phyloP scores from a whole-genome alignment of 2,329 filamentous ascomycete genomes.

The Microcyclospora pomicola region DNA sequence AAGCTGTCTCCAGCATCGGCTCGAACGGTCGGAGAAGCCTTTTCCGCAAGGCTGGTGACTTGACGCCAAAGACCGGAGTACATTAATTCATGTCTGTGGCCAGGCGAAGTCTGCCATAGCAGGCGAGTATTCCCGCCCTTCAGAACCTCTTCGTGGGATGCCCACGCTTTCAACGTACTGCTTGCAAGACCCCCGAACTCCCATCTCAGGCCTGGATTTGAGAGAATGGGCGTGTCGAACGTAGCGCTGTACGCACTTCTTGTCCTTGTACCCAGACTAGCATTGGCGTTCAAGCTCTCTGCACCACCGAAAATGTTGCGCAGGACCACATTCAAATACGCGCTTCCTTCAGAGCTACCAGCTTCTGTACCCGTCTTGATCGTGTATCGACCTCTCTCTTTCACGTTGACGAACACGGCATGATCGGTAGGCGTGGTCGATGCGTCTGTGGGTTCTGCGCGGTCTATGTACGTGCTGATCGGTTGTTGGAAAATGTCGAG shows the following conservation, averaged over 20 bases:
- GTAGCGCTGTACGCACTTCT: constrained; percentile 80
- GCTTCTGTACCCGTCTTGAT: constrained; percentile 92
- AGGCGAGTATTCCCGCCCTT: constrained; percentile 66
- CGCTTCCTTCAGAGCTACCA: constrained; percentile 85
- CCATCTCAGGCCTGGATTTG: constrained; percentile 67
- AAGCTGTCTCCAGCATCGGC: constrained; percentile 79
- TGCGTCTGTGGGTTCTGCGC: constrained; percentile 53
- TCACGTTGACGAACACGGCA: constrained; percentile 63
- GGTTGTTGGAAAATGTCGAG: constrained; percentile 82
- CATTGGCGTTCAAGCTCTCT: constrained; percentile 76
- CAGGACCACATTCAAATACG: constrained; percentile 74
- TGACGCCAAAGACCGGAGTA: constrained; percentile 82
- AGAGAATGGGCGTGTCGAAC: constrained; percentile 68
- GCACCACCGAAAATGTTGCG: constrained; percentile 92
- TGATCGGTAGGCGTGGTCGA: constrained; percentile 63
- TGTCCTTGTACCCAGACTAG: constrained; percentile 77
- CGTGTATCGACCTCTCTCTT: constrained; percentile 68
- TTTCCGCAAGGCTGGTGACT: constrained; percentile 60
- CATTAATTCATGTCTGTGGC: constrained; percentile 58
- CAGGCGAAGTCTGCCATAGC: constrained; percentile 50
- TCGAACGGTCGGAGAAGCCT: constrained; percentile 68
- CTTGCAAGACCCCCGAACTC: constrained; percentile 71
- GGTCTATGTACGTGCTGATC: constrained; percentile 70
- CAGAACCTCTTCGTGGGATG: constrained; percentile 80
- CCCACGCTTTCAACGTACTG: constrained; percentile 79